These are phyloP conservation scores for Jaapia argillacea DNA, from an alignment of 768 basidiomycete species.

Conservation along the genomic window DNA sequence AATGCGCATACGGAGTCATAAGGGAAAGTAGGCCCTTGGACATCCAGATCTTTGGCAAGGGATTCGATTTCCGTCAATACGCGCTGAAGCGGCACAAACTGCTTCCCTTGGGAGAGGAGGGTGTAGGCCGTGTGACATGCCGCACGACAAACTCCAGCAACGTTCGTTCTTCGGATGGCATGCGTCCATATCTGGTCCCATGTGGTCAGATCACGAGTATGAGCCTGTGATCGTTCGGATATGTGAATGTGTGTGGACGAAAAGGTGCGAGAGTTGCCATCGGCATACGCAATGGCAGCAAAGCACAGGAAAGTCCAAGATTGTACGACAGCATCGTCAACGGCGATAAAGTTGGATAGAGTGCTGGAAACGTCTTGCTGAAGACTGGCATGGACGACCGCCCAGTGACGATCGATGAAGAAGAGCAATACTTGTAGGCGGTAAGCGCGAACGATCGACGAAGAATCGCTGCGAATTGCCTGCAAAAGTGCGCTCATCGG, in stretches of 20 bases:
- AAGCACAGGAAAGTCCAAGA: slow-evolving; percentile 82
- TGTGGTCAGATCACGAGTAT: slow-evolving; percentile 20
- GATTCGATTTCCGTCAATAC: slow-evolving; percentile 68
- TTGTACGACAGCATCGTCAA: slow-evolving; percentile 58
- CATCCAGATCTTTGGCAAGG: slow-evolving; percentile 72
- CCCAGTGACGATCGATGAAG: slow-evolving; percentile 75
- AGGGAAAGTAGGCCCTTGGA: slow-evolving; percentile 84
- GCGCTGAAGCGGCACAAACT: slow-evolving; percentile 42
- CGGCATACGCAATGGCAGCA: slow-evolving; percentile 56
- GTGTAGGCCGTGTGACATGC: slow-evolving; percentile 63
- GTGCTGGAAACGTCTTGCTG: slow-evolving; percentile 45
- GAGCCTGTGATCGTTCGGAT: slow-evolving; percentile 1
- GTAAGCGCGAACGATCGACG: slow-evolving; percentile 30
- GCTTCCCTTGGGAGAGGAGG: slow-evolving; percentile 34
- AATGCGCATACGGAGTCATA: slow-evolving; percentile 88
- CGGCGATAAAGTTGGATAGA: slow-evolving; percentile 51
- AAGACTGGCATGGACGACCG: slow-evolving; percentile 42
- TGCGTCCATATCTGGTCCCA: slow-evolving; percentile 84
- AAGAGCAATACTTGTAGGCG: slow-evolving; percentile 77
- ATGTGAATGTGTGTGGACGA: background rate
- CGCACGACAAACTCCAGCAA: slow-evolving; percentile 63
- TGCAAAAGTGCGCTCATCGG: slow-evolving; percentile 48
- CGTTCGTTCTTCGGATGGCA: slow-evolving; percentile 63
- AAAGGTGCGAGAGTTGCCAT: slow-evolving; percentile 12
- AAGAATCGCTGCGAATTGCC: slow-evolving; percentile 28